phyloP scores from a whole-genome alignment of 768 basidiomycete genomes.

The Lactifluus volemus region DNA sequence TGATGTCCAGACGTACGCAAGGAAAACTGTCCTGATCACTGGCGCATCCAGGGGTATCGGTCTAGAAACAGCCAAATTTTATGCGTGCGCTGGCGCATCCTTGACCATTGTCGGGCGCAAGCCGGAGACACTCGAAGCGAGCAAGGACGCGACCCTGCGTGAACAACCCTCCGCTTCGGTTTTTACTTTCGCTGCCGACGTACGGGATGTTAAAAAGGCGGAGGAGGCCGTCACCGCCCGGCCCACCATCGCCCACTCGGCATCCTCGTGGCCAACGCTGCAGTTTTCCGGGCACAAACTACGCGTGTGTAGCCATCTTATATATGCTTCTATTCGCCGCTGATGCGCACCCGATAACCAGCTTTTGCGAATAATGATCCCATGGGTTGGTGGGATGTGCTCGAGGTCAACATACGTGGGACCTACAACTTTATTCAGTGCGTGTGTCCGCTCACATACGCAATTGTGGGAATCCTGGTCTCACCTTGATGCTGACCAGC shows the following conservation, averaged over 20 bases:
- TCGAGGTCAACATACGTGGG: conserved; percentile 13
- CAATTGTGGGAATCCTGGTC: too few species aligned
- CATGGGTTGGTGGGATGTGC: conserved; percentile 7
- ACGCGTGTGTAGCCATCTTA: not conserved
- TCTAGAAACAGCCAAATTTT: conserved; percentile 9
- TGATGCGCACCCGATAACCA: not conserved
- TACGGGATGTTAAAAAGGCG: not conserved
- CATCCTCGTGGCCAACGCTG: conserved; percentile 12
- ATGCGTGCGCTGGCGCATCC: conserved; percentile 17
- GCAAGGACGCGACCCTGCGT: not conserved
- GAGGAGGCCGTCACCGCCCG: not conserved
- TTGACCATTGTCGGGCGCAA: conserved; percentile 10
- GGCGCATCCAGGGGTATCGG: conserved; percentile 22
- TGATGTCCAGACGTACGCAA: conserved; percentile 3
- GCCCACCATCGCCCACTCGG: not conserved
- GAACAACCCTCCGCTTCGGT: not conserved
- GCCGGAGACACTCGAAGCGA: conserved; percentile 1
- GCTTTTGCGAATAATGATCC: conserved; percentile 4
- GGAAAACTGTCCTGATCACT: conserved; percentile 21
- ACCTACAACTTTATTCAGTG: conserved; percentile 8
- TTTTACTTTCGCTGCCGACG: conserved; percentile 3
- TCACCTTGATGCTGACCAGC: too few species aligned
- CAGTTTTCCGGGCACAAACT: not conserved
- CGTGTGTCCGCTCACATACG: not conserved
- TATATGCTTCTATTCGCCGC: not conserved